Conservation (phyloP, 805 yeast species). For the Metschnikowia borealis region DNA sequence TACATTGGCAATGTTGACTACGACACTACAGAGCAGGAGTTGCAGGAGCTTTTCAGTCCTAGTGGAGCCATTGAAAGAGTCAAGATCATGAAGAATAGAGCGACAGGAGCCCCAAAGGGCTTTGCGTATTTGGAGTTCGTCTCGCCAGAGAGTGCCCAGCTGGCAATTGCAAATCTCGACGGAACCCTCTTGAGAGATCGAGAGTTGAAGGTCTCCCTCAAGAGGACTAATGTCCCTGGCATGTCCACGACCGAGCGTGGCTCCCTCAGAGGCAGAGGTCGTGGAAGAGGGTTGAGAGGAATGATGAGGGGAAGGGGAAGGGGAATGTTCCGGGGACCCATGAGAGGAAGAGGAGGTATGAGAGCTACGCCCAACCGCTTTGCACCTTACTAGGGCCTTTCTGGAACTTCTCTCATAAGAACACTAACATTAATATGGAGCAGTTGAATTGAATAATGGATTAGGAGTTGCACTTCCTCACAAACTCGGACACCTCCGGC, state of each 20-base stretch:
- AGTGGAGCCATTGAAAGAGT: constrained; percentile 77
- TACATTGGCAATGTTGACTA: constrained; percentile 86
- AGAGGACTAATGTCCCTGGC: constrained; percentile 81
- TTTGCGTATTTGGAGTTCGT: constrained; percentile 83
- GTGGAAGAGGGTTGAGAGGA: constrained; percentile 14
- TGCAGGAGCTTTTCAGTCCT: constrained; percentile 66
- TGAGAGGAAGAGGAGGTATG: constrained; percentile 12
- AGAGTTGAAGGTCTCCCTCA: constrained; percentile 66
- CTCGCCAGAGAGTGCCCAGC: constrained; percentile 57
- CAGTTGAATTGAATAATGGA: neutral
- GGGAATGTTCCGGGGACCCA: constrained; percentile 4
- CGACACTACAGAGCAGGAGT: constrained; percentile 71
- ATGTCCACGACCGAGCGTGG: constrained; percentile 33
- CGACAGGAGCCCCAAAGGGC: constrained; percentile 81
- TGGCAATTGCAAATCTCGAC: constrained; percentile 59
- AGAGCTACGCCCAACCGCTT: constrained; percentile 10
- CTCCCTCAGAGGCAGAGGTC: constrained; percentile 33
- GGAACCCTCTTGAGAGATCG: constrained; percentile 67
- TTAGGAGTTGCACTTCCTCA: constrained; percentile 13
- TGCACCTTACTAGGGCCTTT: constrained; percentile 9
- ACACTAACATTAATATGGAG: too few relatives aligned
- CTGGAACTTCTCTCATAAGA: too few relatives aligned
- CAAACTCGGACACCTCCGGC: constrained; percentile 26
- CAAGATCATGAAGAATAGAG: constrained; percentile 68
- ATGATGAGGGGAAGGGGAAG: constrained; percentile 9